Evolutionary conservation across 345 rosid genomes (phyloP), one percentile per base, ranked within the genome.

Genomic region (Salix koriyanagi): DNA sequence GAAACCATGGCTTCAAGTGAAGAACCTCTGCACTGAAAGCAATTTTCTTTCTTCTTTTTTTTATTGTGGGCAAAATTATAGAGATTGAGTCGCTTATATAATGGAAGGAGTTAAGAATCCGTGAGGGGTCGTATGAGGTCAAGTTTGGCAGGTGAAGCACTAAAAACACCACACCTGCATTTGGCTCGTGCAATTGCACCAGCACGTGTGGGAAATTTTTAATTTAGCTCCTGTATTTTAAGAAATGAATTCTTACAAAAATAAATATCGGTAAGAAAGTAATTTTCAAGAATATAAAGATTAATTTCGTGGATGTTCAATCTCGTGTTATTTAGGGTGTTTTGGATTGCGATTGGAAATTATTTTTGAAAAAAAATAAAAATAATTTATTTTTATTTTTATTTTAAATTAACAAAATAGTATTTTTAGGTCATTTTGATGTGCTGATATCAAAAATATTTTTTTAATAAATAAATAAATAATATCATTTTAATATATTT

Each of bases 1-100:
- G 94, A 82, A 75, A 81, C 91, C 97, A 92, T 91, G 75, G 75
- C 75, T 81, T 32, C 10, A 60, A 12, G 54, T 3, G 41, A 1
- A 0, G 50, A 39, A 13, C 8, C 5, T 21, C 10, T 21, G 21
- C 2, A 54, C 60, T 54, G 21, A 21, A 54, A 7, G 21, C 21
- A 21, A 54, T 21, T 21, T 21, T 7, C 60, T 54, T 54, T 19
- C 34, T 32, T 54, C 2, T 21, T 54, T 9, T 34, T 34, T 34
- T 34, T 34, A 34, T 34, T 34, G 37, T 34, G 1, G 6, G 6
- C 6, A 34, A 34, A 34, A 34, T 5, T 5, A 54, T 19, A 48
- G 54, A 48, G 7, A 52, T 18, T 0, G 60, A 52, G 65, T 23
- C 71, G 73, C 18, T 54, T 68, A 19, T 28, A 50, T 44, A 76